Evolutionary conservation across 2,329 filamentous ascomycete species (phyloP).

Genomic region (Aureobasidium sp.): DNA sequence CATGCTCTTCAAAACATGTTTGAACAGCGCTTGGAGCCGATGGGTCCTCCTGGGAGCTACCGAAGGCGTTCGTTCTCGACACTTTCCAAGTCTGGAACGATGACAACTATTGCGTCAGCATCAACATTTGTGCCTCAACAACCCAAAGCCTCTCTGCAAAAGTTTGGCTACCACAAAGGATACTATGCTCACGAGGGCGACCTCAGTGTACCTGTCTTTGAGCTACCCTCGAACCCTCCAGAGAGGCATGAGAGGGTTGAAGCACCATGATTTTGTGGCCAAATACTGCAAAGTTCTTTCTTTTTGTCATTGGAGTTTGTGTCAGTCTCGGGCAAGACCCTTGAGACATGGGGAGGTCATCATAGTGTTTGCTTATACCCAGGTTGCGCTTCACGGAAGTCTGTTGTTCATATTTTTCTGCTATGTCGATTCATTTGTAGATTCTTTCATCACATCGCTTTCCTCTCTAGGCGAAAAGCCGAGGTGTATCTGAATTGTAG

Average conservation of each 20-base stretch:
- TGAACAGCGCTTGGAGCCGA: constrained; percentile 13
- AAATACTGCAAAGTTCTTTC: neutral
- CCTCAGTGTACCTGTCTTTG: constrained; percentile 5
- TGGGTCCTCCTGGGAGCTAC: neutral
- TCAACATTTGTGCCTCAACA: neutral
- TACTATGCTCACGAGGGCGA: constrained; percentile 2
- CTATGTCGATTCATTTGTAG: neutral
- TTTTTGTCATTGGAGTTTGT: neutral
- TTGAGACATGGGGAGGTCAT: neutral
- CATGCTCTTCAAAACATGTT: constrained; percentile 27
- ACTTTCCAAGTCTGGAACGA: neutral
- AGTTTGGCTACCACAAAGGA: neutral
- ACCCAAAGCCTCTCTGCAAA: neutral
- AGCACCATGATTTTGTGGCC: constrained; percentile 2
- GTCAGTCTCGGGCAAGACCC: constrained; percentile 4
- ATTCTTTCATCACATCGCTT: neutral
- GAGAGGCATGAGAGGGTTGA: constrained; percentile 3
- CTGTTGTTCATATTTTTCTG: neutral
- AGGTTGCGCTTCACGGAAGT: neutral
- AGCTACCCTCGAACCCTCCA: neutral
- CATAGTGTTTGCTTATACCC: neutral
- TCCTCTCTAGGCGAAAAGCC: neutral
- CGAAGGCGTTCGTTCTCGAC: constrained; percentile 4
- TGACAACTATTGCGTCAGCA: constrained; percentile 4
- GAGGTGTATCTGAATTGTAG: neutral